Conservation (phyloP, 2,329 filamentous ascomycete species). For the Pezicula neosporulosa region DNA sequence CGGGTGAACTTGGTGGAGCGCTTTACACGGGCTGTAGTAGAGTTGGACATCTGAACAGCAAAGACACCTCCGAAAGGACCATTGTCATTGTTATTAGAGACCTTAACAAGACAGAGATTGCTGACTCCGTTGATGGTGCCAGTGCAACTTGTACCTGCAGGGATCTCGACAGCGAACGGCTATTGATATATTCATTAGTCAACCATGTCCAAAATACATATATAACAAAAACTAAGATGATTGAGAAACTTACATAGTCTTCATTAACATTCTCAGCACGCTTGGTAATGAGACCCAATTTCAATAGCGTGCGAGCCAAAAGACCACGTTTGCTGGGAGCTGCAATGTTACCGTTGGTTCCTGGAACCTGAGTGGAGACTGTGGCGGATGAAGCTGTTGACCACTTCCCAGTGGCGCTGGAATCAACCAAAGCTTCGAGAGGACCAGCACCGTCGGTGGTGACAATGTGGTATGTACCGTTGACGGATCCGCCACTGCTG, state of each 20-base stretch:
- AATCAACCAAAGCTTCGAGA: conserved; percentile 5
- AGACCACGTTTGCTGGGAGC: background rate
- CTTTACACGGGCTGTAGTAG: conserved; percentile 1
- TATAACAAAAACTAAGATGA: too few relatives aligned
- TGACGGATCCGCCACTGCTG: conserved; percentile 2
- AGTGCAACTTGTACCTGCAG: conserved; percentile 32
- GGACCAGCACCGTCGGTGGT: conserved; percentile 5
- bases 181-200: conserved; percentile 1
- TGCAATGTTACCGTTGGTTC: conserved; percentile 2
- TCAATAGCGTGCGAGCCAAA: background rate
- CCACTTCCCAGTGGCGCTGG: conserved; percentile 4
- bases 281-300: conserved; percentile 6
- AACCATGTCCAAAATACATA: background rate
- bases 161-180: conserved; percentile 29
- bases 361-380: conserved; percentile 5
- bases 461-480: conserved; percentile 6
- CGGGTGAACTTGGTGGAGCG: background rate
- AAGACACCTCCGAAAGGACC: conserved; percentile 38
- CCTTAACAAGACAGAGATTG: conserved; percentile 37
- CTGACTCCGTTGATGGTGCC: conserved; percentile 28
- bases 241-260: conserved; percentile 20
- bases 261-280: conserved; percentile 26
- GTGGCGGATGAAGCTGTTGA: background rate
- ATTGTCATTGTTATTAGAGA: conserved; percentile 34
- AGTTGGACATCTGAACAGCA: conserved; percentile 32